Conservation (phyloP, 2,329 filamentous ascomycete species). For the Neurospora sp. region DNA sequence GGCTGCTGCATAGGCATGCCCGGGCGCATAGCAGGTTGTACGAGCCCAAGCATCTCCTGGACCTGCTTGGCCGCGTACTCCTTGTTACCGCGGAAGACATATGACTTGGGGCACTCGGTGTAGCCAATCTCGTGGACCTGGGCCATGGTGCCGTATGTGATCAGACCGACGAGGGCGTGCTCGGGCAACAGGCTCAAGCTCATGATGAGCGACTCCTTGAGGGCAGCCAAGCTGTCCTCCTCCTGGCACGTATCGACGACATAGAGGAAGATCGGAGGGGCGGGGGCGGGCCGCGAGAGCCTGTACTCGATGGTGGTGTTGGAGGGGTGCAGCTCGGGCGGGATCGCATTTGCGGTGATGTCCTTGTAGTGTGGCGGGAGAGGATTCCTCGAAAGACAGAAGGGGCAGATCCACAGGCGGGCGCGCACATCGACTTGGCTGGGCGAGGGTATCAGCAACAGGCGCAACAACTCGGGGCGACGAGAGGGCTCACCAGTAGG, state of each 20-base stretch:
- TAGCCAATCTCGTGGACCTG: constrained; percentile 98
- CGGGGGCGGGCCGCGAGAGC: constrained; percentile 71
- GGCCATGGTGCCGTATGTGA: constrained; percentile 89
- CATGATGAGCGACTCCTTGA: constrained; percentile 82
- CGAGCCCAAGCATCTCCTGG: constrained; percentile 95
- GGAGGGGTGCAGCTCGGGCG: constrained; percentile 69
- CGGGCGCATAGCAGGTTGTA: constrained; percentile 63
- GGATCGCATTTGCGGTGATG: constrained; percentile 73
- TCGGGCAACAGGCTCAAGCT: constrained; percentile 74
- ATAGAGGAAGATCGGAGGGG: constrained; percentile 77
- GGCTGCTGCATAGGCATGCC: constrained; percentile 63
- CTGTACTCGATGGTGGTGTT: constrained; percentile 90
- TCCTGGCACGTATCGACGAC: constrained; percentile 85
- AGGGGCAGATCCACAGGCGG: constrained; percentile 81
- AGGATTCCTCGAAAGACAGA: constrained; percentile 75
- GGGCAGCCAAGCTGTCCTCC: constrained; percentile 70
- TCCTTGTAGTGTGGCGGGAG: constrained; percentile 84
- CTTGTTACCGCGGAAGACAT: constrained; percentile 95
- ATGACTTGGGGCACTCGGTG: constrained; percentile 95
- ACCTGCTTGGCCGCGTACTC: constrained; percentile 97
- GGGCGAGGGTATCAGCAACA: constrained; percentile 8
- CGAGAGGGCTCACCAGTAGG: constrained; percentile 65
- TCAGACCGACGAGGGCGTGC: constrained; percentile 71
- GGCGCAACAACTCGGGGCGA: background rate
- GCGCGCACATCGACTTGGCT: constrained; percentile 79